Conservation (phyloP, 345 rosid species). For the Toxicodendron radicans region DNA sequence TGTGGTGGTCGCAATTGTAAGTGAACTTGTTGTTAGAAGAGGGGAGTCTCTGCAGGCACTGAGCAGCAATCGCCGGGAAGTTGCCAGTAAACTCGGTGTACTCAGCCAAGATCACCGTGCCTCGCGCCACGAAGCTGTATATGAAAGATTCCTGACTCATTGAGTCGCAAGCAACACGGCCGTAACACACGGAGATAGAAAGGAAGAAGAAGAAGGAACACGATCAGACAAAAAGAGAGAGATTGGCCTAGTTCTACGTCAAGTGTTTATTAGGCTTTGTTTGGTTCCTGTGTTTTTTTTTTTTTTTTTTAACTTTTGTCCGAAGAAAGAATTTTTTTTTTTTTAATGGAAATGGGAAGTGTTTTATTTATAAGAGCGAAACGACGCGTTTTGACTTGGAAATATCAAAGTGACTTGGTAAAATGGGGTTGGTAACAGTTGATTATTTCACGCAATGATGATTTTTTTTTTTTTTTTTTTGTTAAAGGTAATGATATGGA, state of each 20-base stretch:
- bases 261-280: not conserved
- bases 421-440: not conserved
- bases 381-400: constrained; percentile 15
- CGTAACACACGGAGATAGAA: not conserved
- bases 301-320: constrained; percentile 9
- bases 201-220: constrained; percentile 12
- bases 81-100: constrained; percentile 97
- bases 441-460: not conserved
- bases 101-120: constrained; percentile 88
- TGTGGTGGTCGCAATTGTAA: constrained; percentile 96
- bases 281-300: not conserved
- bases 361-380: not conserved
- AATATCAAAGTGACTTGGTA: not conserved
- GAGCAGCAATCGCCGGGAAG: constrained; percentile 95
- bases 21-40: constrained; percentile 93
- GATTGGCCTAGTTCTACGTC: not conserved
- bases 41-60: constrained; percentile 87
- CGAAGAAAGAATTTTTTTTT: constrained; percentile 15
- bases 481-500: not conserved
- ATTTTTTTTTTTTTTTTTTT: not conserved
- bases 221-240: not conserved
- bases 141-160: constrained; percentile 93
- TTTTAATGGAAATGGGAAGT: not conserved
- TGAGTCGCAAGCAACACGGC: constrained; percentile 10
- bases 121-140: constrained; percentile 96